Evolutionary conservation across 208 protist species (phyloP).

Genomic region (Leishmania mexicana): DNA sequence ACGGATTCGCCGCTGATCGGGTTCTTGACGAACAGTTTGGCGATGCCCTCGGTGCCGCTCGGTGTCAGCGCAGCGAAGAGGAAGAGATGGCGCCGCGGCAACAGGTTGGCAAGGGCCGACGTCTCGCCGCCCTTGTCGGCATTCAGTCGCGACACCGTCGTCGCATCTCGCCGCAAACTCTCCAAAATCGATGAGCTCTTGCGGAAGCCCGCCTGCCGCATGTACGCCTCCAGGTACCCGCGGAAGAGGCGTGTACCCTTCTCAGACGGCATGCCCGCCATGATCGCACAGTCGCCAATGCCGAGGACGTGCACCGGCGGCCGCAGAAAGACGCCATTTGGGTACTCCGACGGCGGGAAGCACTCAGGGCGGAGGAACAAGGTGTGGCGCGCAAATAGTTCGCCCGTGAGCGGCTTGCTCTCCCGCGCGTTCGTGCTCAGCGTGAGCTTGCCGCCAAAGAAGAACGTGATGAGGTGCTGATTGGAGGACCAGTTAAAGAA

Average conservation of each 20-base stretch:
- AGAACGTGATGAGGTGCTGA: constrained; percentile 84
- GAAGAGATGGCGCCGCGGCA: constrained; percentile 87
- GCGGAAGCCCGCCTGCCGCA: constrained; percentile 80
- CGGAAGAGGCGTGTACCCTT: constrained; percentile 89
- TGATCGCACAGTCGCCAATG: constrained; percentile 86
- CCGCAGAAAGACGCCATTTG: constrained; percentile 88
- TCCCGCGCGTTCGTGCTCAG: constrained; percentile 84
- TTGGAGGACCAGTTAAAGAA: constrained; percentile 95
- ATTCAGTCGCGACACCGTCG: constrained; percentile 63
- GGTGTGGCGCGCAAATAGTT: constrained; percentile 82
- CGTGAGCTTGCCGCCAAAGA: constrained; percentile 92
- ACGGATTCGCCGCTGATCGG: constrained; percentile 84
- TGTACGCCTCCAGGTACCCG: constrained; percentile 86
- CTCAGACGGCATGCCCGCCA: constrained; percentile 64
- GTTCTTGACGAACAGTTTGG: constrained; percentile 90
- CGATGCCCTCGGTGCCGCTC: constrained; percentile 49
- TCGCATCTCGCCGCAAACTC: constrained; percentile 65
- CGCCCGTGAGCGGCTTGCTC: constrained; percentile 79
- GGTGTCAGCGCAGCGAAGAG: constrained; percentile 68
- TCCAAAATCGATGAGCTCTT: constrained; percentile 86
- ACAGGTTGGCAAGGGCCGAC: constrained; percentile 76
- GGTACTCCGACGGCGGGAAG: constrained; percentile 52
- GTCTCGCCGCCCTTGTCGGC: constrained; percentile 59
- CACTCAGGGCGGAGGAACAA: constrained; percentile 55
- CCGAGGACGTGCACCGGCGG: constrained; percentile 81